Evolutionary conservation across 2,329 filamentous ascomycete species (phyloP), one percentile per base, ranked within the genome.

Genomic region (Penicillium italicum): DNA sequence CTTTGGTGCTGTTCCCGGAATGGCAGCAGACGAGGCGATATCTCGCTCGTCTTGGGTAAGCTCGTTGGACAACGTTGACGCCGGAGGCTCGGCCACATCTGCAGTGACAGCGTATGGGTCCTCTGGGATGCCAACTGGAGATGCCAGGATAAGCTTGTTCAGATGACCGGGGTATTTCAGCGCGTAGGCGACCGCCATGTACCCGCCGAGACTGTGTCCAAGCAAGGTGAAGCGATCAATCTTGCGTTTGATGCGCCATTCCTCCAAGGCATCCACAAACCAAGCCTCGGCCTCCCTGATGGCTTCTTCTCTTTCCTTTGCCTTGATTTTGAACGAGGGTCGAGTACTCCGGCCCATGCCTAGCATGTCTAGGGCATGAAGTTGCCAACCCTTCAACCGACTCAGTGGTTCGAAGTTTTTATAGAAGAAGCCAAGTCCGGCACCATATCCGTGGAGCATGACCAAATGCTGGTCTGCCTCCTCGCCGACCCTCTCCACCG

Each of bases 391-490:
- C 28, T 82, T 79, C 1, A 85, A 77, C 18, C 92, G 85, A 43
- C 88, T 92, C 33, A 99, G 77, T 6, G 87, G 85, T 73, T 99
- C 94, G 58, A 96, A 96, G 72, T 99, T 99, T 76, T 94, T 93
- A 80, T 97, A 99, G 80, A 96, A 99, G 76, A 99, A 97, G 22
- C 93, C 94, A 0, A 99, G 81, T 0, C 94, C 94, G 2, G 94
- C 94, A 44, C 94, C 94, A 73, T 99, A 99, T 58, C 94, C 94
- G 71, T 99, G 94, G 5, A 99, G 79, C 85, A 99, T 96, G 42
- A 99, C 93, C 16, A 99, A 80, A 41, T 90, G 94, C 68, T 97
- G 87, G 44, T 95, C 87, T 0, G 85, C 83, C 5, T 86, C 75
- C 69, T 97, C 92, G 34, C 86, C 90, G 1, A 91, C 77, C 47